These are phyloP conservation scores for Cercospora beticola DNA, from an alignment of 2,329 filamentous ascomycete species.

Conservation along the genomic window DNA sequence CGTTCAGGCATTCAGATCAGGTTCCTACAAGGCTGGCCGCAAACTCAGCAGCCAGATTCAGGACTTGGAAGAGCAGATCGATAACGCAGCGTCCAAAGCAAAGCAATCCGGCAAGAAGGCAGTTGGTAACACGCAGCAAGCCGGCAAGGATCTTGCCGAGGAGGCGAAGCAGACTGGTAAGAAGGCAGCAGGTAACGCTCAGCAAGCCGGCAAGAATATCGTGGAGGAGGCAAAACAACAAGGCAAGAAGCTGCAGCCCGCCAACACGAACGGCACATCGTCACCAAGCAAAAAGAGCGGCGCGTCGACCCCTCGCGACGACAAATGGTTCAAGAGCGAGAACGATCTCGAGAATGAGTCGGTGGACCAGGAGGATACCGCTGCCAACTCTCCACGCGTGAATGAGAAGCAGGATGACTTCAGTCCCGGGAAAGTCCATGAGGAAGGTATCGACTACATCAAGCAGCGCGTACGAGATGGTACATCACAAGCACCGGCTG, in stretches of 20 bases:
- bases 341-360: constrained; percentile 2
- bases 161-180: constrained; percentile 25
- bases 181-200: constrained; percentile 12
- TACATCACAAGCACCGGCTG: constrained; percentile 6
- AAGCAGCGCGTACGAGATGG: constrained; percentile 6
- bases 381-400: neutral
- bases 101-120: constrained; percentile 10
- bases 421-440: neutral
- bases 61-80: constrained; percentile 25
- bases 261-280: neutral
- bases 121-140: neutral
- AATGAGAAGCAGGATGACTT: constrained; percentile 1
- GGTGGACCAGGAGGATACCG: constrained; percentile 2
- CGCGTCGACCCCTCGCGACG: neutral
- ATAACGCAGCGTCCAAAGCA: constrained; percentile 12
- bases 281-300: constrained; percentile 2
- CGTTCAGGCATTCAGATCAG: constrained; percentile 33
- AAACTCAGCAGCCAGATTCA: constrained; percentile 31
- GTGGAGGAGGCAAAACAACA: constrained; percentile 27
- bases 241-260: constrained; percentile 12
- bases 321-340: constrained; percentile 14
- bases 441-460: constrained; percentile 18
- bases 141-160: constrained; percentile 15
- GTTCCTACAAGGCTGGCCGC: constrained; percentile 29
- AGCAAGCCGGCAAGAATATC: constrained; percentile 18